Conservation (phyloP, 306 rosid genomes). For the Carpinus viminea region DNA sequence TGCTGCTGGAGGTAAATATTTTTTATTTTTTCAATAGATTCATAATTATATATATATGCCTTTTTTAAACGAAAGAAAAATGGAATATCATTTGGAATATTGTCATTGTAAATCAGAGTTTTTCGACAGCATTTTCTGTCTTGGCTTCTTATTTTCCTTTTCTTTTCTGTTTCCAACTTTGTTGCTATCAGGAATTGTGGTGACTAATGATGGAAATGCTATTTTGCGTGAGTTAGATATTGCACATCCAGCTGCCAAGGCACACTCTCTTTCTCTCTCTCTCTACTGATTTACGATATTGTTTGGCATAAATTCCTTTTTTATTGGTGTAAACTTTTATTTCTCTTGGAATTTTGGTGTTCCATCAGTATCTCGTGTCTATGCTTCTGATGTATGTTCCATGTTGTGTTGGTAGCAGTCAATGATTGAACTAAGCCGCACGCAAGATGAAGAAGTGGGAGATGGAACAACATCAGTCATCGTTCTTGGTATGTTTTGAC, state of each 20-base stretch:
- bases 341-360: constrained; percentile 9
- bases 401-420: constrained; percentile 53
- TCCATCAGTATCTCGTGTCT: constrained; percentile 15
- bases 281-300: constrained; percentile 13
- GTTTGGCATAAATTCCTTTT: not conserved
- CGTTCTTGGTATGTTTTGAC: constrained; percentile 71
- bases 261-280: constrained; percentile 29
- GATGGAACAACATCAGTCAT: constrained; percentile 98
- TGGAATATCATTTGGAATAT: no score
- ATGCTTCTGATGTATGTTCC: constrained; percentile 20
- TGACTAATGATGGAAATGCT: constrained; percentile 97
- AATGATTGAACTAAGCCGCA: constrained; percentile 94
- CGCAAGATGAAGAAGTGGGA: constrained; percentile 98
- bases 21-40: not conserved
- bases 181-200: constrained; percentile 75
- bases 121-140: not conserved
- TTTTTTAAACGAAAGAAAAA: not conserved
- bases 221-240: constrained; percentile 90
- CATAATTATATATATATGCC: not conserved
- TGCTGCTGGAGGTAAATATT: constrained; percentile 66
- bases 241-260: constrained; percentile 99
- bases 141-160: not conserved
- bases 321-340: not conserved
- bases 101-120: not conserved
- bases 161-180: not conserved